Conservation (phyloP, 2,329 filamentous ascomycete species). For the Periconia sp. region DNA sequence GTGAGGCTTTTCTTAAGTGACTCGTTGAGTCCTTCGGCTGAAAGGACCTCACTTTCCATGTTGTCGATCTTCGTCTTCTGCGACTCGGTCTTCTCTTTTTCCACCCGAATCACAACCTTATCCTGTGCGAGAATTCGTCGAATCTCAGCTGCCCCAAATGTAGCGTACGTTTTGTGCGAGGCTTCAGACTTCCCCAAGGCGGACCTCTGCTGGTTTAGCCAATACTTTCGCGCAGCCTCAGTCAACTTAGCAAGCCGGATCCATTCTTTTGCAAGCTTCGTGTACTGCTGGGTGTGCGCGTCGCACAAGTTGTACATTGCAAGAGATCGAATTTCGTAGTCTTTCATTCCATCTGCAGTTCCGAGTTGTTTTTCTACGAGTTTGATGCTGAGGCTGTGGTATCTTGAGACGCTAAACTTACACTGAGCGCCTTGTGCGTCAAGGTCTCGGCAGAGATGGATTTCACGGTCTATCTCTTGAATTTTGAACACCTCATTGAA, state of each 20-base stretch:
- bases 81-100: conserved; percentile 6
- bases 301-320: conserved; percentile 5
- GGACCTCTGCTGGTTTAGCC: conserved; percentile 6
- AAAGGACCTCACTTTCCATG: conserved; percentile 6
- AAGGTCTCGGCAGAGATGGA: conserved; percentile 1
- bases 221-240: conserved; percentile 3
- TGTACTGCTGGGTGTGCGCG: conserved; percentile 1
- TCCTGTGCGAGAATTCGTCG: conserved; percentile 8
- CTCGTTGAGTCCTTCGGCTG: conserved; percentile 8
- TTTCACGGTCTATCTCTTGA: conserved; percentile 4
- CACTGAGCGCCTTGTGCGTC: too few relatives aligned
- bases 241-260: conserved; percentile 6
- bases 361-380: too few relatives aligned
- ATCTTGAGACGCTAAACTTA: too few relatives aligned
- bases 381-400: too few relatives aligned
- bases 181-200: conserved; percentile 1
- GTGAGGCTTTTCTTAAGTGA: conserved; percentile 4
- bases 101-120: conserved; percentile 5
- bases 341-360: too few relatives aligned
- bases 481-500: conserved; percentile 9
- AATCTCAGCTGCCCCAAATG: conserved; percentile 6
- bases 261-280: conserved; percentile 5
- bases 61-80: background rate
- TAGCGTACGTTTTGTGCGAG: conserved; percentile 2
- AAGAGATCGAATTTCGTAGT: too few relatives aligned